Evolutionary conservation across 495 filamentous ascomycete genomes (phyloP), one percentile per base, ranked within the genome.

Genomic region (Aspergillus cavernicola): DNA sequence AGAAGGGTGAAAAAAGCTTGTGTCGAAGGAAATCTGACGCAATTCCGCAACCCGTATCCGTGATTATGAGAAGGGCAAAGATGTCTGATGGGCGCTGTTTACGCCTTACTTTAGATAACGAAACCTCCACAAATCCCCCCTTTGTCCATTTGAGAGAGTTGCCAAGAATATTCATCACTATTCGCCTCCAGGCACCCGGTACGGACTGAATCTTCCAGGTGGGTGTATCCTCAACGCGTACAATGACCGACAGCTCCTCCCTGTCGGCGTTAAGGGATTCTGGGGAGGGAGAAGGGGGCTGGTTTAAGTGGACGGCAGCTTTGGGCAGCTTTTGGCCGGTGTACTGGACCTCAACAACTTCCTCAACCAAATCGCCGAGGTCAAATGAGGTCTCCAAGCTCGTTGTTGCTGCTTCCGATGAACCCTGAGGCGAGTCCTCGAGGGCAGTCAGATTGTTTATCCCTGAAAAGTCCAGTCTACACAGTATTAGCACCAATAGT

Each of bases 161-260:
- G 9, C 86, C 84, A 29, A 87, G 78, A 1, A 89, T 60, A 57
- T 90, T 89, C 81, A 88, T 85, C 22, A 90, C 72, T 11, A 88
- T 77, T 18, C 86, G 72, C 29, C 81, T 73, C 63, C 85, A 74
- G 0, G 84, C 85, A 3, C 85, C 85, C 0, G 83, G 75, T 24
- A 85, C 74, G 0, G 78, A 79, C 9, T 66, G 69, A 64, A 85
- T 81, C 18, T 73, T 61, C 71, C 80, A 86, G 33, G 77, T 69
- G 2, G 66, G 61, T 1, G 66, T 59, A 13, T 71, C 66, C 35
- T 83, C 76, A 20, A 86, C 74, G 54, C 84, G 78, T 4, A 87
- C 63, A 31, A 83, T 72, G 15, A 86, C 69, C 0, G 72, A 67
- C 42, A 57, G 29, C 16, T 46, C 49, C 0, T 24, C 23, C 0